Evolutionary conservation across 2,329 filamentous ascomycete genomes (phyloP), one percentile per base, ranked within the genome.

Genomic region (Exophiala xenobiotica): DNA sequence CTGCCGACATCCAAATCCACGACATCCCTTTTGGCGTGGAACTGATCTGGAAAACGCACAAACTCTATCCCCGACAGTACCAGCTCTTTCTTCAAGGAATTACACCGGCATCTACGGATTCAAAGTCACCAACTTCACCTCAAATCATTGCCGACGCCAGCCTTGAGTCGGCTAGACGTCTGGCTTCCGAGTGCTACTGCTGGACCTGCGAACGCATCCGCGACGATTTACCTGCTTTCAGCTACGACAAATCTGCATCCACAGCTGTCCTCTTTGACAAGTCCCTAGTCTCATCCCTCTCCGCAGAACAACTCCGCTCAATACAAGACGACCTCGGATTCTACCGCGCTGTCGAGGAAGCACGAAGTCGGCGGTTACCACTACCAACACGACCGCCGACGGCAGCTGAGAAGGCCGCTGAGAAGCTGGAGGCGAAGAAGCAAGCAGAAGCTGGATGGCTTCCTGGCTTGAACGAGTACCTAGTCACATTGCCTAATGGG

Each of bases 191-290:
- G 14, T 58, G 56, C 38, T 51, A 44, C 11, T 58, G 56, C 33
- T 58, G 56, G 56, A 48, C 49, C 1, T 58, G 56, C 31, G 52
- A 58, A 35, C 49, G 56, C n/a, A 47, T 58, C 16, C 45, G 52
- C 3, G 53, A 58, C 26, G 49, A 58, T 12, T 14, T 35, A 14
- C n/a, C 31, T 14, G n/a, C 31, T 35, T 35, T 35, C 31, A 35
- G 31, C 31, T 35, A 35, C 18, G 31, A 9, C 40, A 26, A 16
- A 11, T 18, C 22, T 6, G 6, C 40, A 7, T 14, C 40, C 23
- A 29, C 40, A 22, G 9, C 18, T 16, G 11, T 18, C n/a, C 14
- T 33, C 11, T 48, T 16, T 14, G 46, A 48, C 20, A 4, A n/a
- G 9, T 26, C 19, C 6, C 31, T 31, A 16, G n/a, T 46, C 16